phyloP scores from a whole-genome alignment of 768 basidiomycete genomes.

The Mycena crocata region DNA sequence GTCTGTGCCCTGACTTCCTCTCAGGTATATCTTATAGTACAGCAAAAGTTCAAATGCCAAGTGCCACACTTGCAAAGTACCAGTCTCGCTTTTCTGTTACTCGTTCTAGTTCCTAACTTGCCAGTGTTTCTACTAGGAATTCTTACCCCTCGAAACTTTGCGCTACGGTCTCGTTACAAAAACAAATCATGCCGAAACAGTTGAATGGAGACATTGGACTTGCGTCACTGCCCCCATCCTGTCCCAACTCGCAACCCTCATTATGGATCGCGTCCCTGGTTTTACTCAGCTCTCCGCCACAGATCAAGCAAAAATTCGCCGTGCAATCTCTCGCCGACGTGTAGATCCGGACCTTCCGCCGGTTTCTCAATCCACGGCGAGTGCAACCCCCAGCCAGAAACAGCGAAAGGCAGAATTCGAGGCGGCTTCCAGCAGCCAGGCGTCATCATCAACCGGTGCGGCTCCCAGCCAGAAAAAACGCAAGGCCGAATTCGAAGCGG shows the following conservation, averaged over 20 bases:
- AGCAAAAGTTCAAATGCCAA: conserved; percentile 76
- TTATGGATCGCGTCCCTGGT: conserved; percentile 59
- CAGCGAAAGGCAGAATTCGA: conserved; percentile 58
- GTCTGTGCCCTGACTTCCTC: neutral
- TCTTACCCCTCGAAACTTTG: conserved; percentile 65
- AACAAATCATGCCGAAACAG: conserved; percentile 66
- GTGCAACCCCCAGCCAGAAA: conserved; percentile 45
- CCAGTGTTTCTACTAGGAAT: conserved; percentile 56
- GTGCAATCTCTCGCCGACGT: conserved; percentile 64
- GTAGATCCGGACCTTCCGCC: conserved; percentile 72
- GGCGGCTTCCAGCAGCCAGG: neutral
- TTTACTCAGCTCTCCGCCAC: conserved; percentile 59
- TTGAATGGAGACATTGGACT: conserved; percentile 87
- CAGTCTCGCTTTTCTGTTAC: conserved; percentile 8
- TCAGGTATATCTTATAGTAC: conserved; percentile 60
- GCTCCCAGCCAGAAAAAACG: conserved; percentile 57
- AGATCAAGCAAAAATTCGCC: conserved; percentile 73
- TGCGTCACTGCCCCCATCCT: conserved; percentile 75
- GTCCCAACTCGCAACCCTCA: conserved; percentile 55
- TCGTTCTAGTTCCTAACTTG: neutral
- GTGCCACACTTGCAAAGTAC: conserved; percentile 74
- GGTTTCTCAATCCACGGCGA: conserved; percentile 6
- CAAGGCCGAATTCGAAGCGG: conserved; percentile 46
- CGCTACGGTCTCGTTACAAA: conserved; percentile 69
- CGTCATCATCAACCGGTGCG: neutral